Percentiles rank a stretch among this genome's conserved stretches.
These are phyloP conservation scores for Stramenopiles sp. DNA, from an alignment of 352 stramenopile genomes.

Conservation along the genomic window DNA sequence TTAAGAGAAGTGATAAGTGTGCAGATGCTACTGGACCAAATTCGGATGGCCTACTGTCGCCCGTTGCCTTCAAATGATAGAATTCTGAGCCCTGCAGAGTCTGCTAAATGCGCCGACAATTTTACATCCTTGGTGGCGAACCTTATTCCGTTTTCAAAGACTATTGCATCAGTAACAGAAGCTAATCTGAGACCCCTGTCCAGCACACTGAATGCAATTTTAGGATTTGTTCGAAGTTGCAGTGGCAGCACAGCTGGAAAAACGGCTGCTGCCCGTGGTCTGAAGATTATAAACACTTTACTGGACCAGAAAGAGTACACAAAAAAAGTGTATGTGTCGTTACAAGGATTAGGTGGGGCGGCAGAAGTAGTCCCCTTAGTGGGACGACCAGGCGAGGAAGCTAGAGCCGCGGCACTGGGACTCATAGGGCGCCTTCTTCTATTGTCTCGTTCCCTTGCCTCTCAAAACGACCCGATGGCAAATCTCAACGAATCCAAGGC, in stretches of 20 bases:
- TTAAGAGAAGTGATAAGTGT: neutral
- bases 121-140: neutral
- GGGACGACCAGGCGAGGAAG: neutral
- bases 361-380: neutral
- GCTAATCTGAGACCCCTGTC: neutral
- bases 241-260: neutral
- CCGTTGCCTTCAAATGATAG: neutral
- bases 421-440: neutral
- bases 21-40: neutral
- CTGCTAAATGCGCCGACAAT: neutral
- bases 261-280: neutral
- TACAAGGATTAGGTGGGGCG: neutral
- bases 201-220: neutral
- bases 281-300: neutral
- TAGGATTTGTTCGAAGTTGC: neutral
- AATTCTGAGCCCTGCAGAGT: neutral
- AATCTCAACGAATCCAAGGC: neutral
- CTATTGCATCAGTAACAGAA: neutral
- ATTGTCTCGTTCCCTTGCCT: neutral
- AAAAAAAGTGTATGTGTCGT: neutral
- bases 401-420: neutral
- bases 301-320: neutral
- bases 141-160: neutral
- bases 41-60: neutral
- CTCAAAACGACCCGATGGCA: neutral